A percentile compares a stretch with the other conserved stretches of the same genome.
phyloP scores from a whole-genome alignment of 2,329 filamentous ascomycete species.

The Pyricularia sp. region DNA sequence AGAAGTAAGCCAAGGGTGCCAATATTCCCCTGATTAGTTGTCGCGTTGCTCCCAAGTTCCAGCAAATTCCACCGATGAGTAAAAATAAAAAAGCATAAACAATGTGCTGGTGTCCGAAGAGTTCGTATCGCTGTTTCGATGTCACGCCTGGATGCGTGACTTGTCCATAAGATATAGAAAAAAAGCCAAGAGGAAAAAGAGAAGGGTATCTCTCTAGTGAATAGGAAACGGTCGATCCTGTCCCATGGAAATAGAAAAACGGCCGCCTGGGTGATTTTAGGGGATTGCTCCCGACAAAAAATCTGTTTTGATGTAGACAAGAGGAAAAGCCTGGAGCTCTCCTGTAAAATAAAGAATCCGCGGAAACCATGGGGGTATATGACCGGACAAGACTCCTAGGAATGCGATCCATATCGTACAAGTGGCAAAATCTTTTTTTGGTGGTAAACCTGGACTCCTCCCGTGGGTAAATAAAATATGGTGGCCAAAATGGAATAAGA shows the following conservation, averaged over 20 bases:
- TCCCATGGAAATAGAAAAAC: background rate
- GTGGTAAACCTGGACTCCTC: background rate
- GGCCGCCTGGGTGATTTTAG: background rate
- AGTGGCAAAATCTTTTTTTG: background rate
- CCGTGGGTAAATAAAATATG: background rate
- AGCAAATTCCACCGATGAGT: background rate
- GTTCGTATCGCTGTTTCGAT: background rate
- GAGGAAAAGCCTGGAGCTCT: background rate
- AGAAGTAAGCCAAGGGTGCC: background rate
- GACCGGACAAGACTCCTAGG: background rate
- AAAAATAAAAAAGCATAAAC: background rate
- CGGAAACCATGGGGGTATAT: slow-evolving; percentile 1
- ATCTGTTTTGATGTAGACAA: background rate
- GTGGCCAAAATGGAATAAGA: background rate
- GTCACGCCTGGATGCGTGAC: background rate
- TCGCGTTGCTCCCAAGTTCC: background rate
- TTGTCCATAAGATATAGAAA: background rate
- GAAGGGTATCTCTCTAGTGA: background rate
- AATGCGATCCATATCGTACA: background rate
- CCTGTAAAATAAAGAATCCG: slow-evolving; percentile 4
- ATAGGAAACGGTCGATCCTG: background rate
- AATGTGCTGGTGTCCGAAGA: background rate
- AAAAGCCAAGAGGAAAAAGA: background rate
- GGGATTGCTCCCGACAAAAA: background rate
- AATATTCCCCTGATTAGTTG: background rate